Evolutionary conservation across 2,329 filamentous ascomycete genomes (phyloP).

Genomic region (Teratosphaeria viscida): DNA sequence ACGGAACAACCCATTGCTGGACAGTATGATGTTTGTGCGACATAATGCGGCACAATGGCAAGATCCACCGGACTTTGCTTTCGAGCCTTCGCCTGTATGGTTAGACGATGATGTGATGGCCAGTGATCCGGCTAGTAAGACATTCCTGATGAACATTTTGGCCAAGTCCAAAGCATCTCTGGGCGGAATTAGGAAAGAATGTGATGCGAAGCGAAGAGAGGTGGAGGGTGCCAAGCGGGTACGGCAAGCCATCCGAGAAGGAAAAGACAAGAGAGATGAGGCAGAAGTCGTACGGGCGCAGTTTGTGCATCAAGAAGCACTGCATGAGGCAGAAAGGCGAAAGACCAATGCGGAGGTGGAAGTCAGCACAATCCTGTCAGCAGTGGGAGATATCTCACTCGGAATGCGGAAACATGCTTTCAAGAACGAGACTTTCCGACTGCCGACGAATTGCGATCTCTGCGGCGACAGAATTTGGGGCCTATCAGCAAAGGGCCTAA

Average conservation of each 20-base stretch:
- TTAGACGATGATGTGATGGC: constrained; percentile 84
- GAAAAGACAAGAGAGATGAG: constrained; percentile 80
- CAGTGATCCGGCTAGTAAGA: constrained; percentile 73
- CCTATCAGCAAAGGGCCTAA: constrained; percentile 88
- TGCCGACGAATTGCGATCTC: constrained; percentile 94
- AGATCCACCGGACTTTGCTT: constrained; percentile 73
- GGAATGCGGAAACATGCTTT: constrained; percentile 95
- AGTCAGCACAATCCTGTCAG: constrained; percentile 80
- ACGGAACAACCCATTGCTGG: constrained; percentile 76
- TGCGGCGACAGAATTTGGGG: constrained; percentile 98
- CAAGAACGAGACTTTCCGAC: constrained; percentile 98
- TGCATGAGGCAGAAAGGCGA: constrained; percentile 75
- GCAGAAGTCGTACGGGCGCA: constrained; percentile 74
- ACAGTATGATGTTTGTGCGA: constrained; percentile 95
- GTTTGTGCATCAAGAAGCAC: constrained; percentile 71
- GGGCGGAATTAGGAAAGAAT: constrained; percentile 67
- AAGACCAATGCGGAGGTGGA: constrained; percentile 85
- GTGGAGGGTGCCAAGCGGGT: constrained; percentile 66
- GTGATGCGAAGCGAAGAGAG: constrained; percentile 76
- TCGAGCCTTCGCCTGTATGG: constrained; percentile 95
- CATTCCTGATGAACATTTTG: constrained; percentile 84
- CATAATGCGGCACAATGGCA: constrained; percentile 76
- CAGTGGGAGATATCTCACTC: constrained; percentile 83
- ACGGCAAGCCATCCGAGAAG: constrained; percentile 68
- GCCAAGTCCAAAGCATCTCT: constrained; percentile 81